These are phyloP conservation scores for Pleochaeta shiraiana DNA, from an alignment of 2,329 filamentous ascomycete species.

Conservation along the genomic window DNA sequence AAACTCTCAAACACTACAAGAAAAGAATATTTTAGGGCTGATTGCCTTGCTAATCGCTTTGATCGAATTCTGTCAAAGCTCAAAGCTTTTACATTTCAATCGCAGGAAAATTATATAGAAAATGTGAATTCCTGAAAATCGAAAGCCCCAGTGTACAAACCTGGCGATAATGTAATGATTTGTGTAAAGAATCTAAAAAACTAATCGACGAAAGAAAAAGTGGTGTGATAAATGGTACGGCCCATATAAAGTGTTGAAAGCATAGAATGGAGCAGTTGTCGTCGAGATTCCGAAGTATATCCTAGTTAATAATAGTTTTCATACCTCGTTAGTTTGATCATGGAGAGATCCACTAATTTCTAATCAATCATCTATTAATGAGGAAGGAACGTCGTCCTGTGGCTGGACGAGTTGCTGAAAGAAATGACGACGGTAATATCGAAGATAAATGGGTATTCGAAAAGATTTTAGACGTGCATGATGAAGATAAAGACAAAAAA, in stretches of 20 bases:
- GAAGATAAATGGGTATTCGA: not conserved
- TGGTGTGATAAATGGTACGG: not conserved
- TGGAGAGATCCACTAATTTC: not conserved
- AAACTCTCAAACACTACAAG: not conserved
- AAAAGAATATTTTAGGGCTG: conserved; percentile 1
- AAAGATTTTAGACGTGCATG: too few species aligned
- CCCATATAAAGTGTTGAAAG: not conserved
- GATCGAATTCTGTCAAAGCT: not conserved
- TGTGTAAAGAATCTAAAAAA: not conserved
- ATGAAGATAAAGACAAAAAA: too few species aligned
- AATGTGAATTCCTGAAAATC: not conserved
- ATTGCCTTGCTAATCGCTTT: not conserved
- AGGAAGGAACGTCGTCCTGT: not conserved
- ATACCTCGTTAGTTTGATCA: not conserved
- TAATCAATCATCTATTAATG: not conserved
- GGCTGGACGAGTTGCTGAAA: not conserved
- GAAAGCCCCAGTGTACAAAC: not conserved
- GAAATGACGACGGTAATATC: not conserved
- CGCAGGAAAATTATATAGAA: not conserved
- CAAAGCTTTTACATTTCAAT: not conserved
- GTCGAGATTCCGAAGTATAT: not conserved
- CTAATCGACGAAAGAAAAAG: not conserved
- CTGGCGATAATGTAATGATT: not conserved
- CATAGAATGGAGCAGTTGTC: not conserved
- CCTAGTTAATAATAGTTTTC: not conserved